A percentile compares a stretch with the other conserved stretches of the same genome.
Conservation (phyloP, 495 filamentous ascomycete species). For the Pyrenopolyporus hunteri region DNA sequence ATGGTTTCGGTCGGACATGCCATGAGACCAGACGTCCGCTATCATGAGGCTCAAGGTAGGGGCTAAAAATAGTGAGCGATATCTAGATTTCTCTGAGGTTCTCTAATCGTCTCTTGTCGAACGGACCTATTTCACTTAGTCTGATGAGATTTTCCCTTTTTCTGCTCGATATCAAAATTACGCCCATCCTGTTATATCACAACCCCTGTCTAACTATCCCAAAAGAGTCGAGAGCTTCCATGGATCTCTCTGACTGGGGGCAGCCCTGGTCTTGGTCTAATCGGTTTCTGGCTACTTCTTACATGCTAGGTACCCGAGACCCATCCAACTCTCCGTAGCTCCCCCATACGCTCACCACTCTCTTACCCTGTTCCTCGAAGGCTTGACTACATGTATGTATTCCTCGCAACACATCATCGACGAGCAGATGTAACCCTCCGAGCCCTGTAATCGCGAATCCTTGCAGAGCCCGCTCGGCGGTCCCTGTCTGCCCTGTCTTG, state of each 20-base stretch:
- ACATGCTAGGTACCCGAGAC: conserved; percentile 39
- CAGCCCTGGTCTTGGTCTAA: conserved; percentile 39
- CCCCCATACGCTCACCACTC: conserved; percentile 39
- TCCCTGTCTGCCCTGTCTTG: conserved; percentile 44
- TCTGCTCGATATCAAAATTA: conserved; percentile 40
- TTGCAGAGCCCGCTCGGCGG: conserved; percentile 44
- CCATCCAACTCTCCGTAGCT: conserved; percentile 42
- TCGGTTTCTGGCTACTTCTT: conserved; percentile 41
- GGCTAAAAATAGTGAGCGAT: conserved; percentile 33
- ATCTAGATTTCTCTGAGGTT: conserved; percentile 4
- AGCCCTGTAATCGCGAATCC: conserved; percentile 46
- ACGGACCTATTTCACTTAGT: conserved; percentile 6
- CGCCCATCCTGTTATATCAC: conserved; percentile 44
- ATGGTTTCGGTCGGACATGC: conserved; percentile 22
- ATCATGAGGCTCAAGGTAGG: conserved; percentile 30
- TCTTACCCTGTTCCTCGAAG: conserved; percentile 27
- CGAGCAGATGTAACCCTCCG: conserved; percentile 53
- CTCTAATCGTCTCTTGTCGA: conserved; percentile 22
- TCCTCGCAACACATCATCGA: conserved; percentile 50
- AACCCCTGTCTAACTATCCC: conserved; percentile 40
- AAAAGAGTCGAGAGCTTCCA: conserved; percentile 39
- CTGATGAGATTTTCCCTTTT: background rate
- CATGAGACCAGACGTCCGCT: conserved; percentile 16
- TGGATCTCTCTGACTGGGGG: conserved; percentile 40
- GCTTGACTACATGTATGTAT: conserved; percentile 37